Evolutionary conservation across 106 monocot genomes (phyloP).

Genomic region (Xerophyta viscosa): DNA sequence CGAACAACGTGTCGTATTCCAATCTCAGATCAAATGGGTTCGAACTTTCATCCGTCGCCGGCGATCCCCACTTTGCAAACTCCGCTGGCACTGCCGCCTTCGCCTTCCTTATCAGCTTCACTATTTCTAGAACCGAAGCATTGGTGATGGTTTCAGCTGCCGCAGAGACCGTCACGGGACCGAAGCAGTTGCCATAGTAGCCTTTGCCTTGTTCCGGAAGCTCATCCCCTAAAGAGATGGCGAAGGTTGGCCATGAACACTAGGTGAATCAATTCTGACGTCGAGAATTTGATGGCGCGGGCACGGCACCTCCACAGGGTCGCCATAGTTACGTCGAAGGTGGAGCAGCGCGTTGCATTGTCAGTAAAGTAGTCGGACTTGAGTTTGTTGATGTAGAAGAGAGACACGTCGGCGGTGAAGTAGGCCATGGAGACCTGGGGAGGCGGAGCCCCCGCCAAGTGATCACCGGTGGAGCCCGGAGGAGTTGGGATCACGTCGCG

Average conservation of each 20-base stretch:
- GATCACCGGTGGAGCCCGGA: conserved; percentile 7
- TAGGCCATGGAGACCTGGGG: conserved; percentile 1
- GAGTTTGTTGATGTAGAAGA: conserved; percentile 6
- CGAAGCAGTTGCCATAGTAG: conserved; percentile 2
- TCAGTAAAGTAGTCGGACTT: conserved; percentile 21
- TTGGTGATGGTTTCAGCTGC: too few species aligned
- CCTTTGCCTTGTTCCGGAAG: background rate
- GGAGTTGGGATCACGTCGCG: conserved; percentile 22
- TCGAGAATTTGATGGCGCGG: too few species aligned
- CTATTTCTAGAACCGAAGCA: too few species aligned
- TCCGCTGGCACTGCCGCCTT: too few species aligned
- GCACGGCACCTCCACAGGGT: too few species aligned
- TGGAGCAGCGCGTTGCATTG: conserved; percentile 11
- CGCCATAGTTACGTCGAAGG: conserved; percentile 2
- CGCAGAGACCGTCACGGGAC: conserved; percentile 20
- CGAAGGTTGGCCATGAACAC: too few species aligned
- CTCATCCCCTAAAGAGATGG: background rate
- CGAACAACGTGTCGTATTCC: too few species aligned
- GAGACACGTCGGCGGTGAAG: conserved; percentile 15
- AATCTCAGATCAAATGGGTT: too few species aligned
- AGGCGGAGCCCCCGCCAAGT: conserved; percentile 17
- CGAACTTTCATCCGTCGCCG: too few species aligned
- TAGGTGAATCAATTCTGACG: too few species aligned
- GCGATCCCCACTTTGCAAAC: too few species aligned
- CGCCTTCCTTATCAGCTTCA: too few species aligned